A percentile compares a stretch with the other conserved stretches of the same genome.
phyloP scores from a whole-genome alignment of 2,329 filamentous ascomycete genomes.

The Magnaporthiopsis incrustans region DNA sequence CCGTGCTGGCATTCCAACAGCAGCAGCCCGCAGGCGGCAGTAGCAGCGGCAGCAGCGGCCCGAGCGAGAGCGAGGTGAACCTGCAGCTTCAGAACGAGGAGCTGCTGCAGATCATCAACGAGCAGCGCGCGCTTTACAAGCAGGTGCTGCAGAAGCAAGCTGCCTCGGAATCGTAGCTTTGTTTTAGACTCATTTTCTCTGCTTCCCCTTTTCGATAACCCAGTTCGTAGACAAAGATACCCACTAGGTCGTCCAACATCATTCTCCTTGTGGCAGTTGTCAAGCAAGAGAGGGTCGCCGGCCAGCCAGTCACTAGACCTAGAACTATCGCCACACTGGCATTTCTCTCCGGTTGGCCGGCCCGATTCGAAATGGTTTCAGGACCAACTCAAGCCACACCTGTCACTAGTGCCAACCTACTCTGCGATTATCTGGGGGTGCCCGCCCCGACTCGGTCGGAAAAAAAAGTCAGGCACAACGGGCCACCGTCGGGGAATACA shows the following conservation, averaged over 20 bases:
- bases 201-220: background rate
- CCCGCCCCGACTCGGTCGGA: no score
- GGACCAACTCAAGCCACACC: background rate
- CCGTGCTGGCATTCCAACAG: constrained; percentile 35
- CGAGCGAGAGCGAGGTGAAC: constrained; percentile 12
- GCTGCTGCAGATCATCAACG: constrained; percentile 30
- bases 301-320: background rate
- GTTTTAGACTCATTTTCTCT: background rate
- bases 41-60: background rate
- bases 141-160: constrained; percentile 21
- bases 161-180: constrained; percentile 17
- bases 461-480: background rate
- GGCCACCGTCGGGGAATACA: background rate
- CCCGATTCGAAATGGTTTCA: background rate
- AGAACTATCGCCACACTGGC: background rate
- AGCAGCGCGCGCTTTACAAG: constrained; percentile 27
- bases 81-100: constrained; percentile 27
- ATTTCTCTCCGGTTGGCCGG: background rate
- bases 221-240: background rate
- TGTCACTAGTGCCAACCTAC: background rate
- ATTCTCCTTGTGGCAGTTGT: no score
- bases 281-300: background rate
- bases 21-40: constrained; percentile 15
- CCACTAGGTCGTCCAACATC: background rate
- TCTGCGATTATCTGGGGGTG: background rate